Evolutionary conservation across 1,284 basidiomycete species (phyloP).

Genomic region (Grifola frondosa): DNA sequence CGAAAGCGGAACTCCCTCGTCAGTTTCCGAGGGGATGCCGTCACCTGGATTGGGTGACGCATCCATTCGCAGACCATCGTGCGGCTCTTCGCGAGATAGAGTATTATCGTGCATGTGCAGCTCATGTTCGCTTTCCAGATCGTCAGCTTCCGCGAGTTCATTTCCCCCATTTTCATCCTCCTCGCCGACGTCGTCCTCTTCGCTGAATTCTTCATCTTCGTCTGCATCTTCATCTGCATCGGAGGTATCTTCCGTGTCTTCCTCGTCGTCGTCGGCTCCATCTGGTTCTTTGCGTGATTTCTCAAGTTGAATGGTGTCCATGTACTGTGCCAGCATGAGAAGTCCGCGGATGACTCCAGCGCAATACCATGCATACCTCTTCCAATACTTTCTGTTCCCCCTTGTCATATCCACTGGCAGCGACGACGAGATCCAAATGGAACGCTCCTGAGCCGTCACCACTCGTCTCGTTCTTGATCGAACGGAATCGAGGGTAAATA

Average conservation of each 20-base stretch:
- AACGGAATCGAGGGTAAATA: constrained; percentile 80
- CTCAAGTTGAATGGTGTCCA: constrained; percentile 57
- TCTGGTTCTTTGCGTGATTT: constrained; percentile 32
- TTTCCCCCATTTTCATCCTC: constrained; percentile 27
- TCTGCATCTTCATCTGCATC: constrained; percentile 30
- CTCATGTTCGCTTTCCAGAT: constrained; percentile 20
- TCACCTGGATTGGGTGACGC: too few relatives aligned
- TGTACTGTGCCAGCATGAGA: constrained; percentile 47
- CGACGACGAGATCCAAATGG: constrained; percentile 84
- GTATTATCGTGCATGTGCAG: background rate
- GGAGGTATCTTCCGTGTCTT: constrained; percentile 34
- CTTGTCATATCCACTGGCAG: constrained; percentile 88
- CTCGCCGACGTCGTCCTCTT: constrained; percentile 35
- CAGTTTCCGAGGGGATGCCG: too few relatives aligned
- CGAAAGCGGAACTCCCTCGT: too few relatives aligned
- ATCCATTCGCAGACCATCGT: constrained; percentile 10
- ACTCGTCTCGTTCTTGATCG: constrained; percentile 49
- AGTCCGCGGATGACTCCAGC: constrained; percentile 9
- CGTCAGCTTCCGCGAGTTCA: constrained; percentile 25
- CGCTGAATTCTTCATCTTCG: constrained; percentile 29
- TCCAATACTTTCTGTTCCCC: constrained; percentile 82
- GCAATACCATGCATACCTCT: constrained; percentile 52
- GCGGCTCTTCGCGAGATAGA: constrained; percentile 16
- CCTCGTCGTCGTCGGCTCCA: constrained; percentile 36
- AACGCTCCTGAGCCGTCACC: constrained; percentile 49